Conservation (phyloP, 352 stramenopile species). For the Pythium phragmitis region DNA sequence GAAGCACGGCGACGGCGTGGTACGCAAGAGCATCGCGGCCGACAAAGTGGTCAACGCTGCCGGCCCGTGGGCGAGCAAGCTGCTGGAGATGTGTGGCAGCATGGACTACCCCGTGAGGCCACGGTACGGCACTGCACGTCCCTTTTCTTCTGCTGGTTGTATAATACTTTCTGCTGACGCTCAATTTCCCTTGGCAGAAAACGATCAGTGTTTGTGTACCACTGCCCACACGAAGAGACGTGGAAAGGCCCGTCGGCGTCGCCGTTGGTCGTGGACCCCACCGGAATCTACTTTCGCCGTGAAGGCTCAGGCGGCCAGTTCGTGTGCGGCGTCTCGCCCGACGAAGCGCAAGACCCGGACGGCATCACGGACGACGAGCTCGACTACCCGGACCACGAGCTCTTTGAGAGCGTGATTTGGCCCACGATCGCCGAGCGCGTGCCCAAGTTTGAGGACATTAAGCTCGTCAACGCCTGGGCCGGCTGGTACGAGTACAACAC, state of each 20-base stretch:
- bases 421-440: slow-evolving; percentile 77
- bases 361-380: slow-evolving; percentile 64
- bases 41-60: slow-evolving; percentile 80
- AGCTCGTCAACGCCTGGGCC: slow-evolving; percentile 73
- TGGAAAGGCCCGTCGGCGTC: slow-evolving; percentile 68
- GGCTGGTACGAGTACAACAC: slow-evolving; percentile 90
- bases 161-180: background rate
- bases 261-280: slow-evolving; percentile 72
- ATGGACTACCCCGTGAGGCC: slow-evolving; percentile 77
- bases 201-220: slow-evolving; percentile 75
- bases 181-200: slow-evolving; percentile 34
- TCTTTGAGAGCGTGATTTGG: slow-evolving; percentile 83
- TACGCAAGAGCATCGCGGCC: slow-evolving; percentile 32
- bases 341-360: slow-evolving; percentile 57
- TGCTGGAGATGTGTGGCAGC: slow-evolving; percentile 61
- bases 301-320: slow-evolving; percentile 73
- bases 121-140: slow-evolving; percentile 25
- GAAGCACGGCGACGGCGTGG: slow-evolving; percentile 27
- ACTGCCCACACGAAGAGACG: slow-evolving; percentile 68
- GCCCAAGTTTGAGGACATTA: slow-evolving; percentile 76
- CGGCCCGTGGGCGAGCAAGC: slow-evolving; percentile 66
- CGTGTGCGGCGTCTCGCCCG: slow-evolving; percentile 65
- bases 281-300: slow-evolving; percentile 78
- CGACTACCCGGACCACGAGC: slow-evolving; percentile 57
- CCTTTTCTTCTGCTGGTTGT: background rate